These are phyloP conservation scores for Stemphylium beticola DNA, from an alignment of 2,329 filamentous ascomycete genomes.

Conservation along the genomic window DNA sequence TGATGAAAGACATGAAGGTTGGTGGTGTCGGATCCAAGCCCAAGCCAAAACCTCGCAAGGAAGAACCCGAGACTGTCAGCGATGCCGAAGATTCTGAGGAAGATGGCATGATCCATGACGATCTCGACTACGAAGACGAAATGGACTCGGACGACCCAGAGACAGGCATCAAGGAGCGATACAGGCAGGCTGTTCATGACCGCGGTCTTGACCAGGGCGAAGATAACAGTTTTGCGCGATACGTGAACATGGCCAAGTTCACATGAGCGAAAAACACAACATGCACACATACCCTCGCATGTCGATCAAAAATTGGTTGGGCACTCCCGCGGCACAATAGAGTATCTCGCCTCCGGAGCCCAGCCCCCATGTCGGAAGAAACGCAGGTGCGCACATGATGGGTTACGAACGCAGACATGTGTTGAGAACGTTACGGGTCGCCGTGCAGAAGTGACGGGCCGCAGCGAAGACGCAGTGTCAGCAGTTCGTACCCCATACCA, in stretches of 20 bases:
- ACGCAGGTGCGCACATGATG: conserved; percentile 14
- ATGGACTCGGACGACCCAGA: conserved; percentile 62
- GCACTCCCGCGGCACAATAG: background rate
- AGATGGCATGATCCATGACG: conserved; percentile 60
- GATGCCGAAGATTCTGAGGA: conserved; percentile 60
- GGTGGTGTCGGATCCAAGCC: conserved; percentile 38
- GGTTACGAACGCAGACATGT: conserved; percentile 2
- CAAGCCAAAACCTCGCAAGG: conserved; percentile 47
- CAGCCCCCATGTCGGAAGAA: conserved; percentile 15
- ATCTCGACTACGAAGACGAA: conserved; percentile 58
- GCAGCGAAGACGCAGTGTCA: conserved; percentile 11
- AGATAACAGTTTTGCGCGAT: conserved; percentile 60
- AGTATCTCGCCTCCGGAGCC: conserved; percentile 20
- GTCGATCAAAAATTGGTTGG: background rate
- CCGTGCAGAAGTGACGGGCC: conserved; percentile 8
- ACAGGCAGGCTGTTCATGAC: conserved; percentile 74
- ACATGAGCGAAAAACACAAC: conserved; percentile 28
- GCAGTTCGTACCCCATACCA: background rate
- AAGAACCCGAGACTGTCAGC: conserved; percentile 59
- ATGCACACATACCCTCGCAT: conserved; percentile 16
- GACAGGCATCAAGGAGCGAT: conserved; percentile 74
- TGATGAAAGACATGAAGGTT: conserved; percentile 92
- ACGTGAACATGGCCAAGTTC: conserved; percentile 50
- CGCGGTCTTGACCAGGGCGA: conserved; percentile 49
- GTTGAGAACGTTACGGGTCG: conserved; percentile 6